Base-by-base conservation (phyloP, 2,329 filamentous ascomycete species). In the Aspergillus quadricinctus region DNA sequence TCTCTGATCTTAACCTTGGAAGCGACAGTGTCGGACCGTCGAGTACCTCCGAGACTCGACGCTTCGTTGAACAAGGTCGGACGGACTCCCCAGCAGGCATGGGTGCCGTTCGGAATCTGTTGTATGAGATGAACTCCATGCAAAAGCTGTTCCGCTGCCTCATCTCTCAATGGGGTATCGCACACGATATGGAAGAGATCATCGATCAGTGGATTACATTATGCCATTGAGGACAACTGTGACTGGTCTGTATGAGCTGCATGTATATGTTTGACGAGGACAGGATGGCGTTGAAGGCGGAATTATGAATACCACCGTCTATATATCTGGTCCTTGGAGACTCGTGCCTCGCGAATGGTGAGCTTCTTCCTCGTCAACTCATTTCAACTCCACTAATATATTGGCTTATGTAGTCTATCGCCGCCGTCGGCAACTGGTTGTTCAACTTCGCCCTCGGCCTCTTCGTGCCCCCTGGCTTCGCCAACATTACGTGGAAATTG, bases 391-490 rank as follows among this genome's bases (percentile, higher is more conserved):
- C 5, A 19, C 37, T 41, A 9, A 41, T 5, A 49, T 11, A 10
- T 10, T 25, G 48, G 31, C 10, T n/a, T 19, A 2, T 25, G 21
- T 41, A 63, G 61, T 57, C 62, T 37, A 64, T 86, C 45, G 77
- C 83, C 0, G 80, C 82, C 2, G 75, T 82, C 19, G 77, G 78
- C 14, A 85, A 84, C 64, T 79, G 78, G 78, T 66, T 83, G 5
- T 83, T 85, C 75, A 86, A 85, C 69, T 85, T 85, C 64, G 83
- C 83, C 0, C 74, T 86, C 11, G 82, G 81, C 35, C 75, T 84
- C 43, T 85, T 83, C 69, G 78, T 83, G 2, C 83, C 83, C 3
- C 79, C 82, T 0, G 82, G 77, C 0, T 83, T 86, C 70, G 70
- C 75, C 50, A 84, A 84, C 66, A 86, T 86, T 67, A 76, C 75